Conservation (phyloP, 768 basidiomycete genomes). For the Leccinum boreale region DNA sequence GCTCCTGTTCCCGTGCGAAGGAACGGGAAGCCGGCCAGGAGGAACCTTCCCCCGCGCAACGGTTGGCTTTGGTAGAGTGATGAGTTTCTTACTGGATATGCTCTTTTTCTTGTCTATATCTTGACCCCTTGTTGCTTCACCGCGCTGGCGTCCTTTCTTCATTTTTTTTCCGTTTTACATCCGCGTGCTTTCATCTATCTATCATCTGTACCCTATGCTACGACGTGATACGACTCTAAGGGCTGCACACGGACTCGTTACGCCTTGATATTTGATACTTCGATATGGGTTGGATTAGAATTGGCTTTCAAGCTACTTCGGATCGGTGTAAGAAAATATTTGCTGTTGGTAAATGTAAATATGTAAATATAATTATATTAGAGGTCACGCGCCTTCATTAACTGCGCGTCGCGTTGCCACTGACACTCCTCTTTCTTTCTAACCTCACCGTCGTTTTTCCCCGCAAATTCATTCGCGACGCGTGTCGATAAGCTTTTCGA, state of each 20-base stretch:
- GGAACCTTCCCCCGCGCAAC: constrained; percentile 39
- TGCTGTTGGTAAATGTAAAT: background rate
- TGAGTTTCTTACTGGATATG: constrained; percentile 30
- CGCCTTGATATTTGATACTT: background rate
- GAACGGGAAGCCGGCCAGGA: constrained; percentile 43
- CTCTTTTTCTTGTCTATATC: constrained; percentile 31
- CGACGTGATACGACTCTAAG: constrained; percentile 23
- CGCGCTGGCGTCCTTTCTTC: constrained; percentile 20
- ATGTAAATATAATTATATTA: background rate
- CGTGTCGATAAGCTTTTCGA: background rate
- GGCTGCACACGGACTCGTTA: constrained; percentile 13
- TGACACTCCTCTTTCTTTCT: background rate
- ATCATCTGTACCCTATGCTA: constrained; percentile 14
- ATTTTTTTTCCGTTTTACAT: constrained; percentile 7
- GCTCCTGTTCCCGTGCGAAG: constrained; percentile 41
- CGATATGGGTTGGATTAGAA: constrained; percentile 11
- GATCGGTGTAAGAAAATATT: background rate
- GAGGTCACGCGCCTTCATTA: background rate
- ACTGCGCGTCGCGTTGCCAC: constrained; percentile 2
- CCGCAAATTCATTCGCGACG: background rate
- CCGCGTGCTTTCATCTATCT: constrained; percentile 9
- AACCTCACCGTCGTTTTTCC: background rate
- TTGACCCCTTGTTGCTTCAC: constrained; percentile 23
- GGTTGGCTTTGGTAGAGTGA: constrained; percentile 57
- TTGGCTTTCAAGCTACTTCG: background rate